Base-by-base conservation (phyloP, 805 yeast species). In the Lachancea meyersii region DNA sequence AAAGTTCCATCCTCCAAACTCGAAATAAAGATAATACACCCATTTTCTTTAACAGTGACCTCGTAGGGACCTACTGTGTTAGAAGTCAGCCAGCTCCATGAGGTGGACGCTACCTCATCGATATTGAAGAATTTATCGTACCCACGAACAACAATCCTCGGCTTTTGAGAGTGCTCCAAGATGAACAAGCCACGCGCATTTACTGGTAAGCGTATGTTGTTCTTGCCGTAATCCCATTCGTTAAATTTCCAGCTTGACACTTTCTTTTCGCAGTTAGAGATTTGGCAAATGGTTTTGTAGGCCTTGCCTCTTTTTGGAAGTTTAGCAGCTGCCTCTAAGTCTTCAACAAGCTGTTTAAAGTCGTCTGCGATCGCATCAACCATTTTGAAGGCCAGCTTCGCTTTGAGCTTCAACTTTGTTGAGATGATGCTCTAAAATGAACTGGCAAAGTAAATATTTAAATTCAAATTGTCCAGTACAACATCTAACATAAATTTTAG, bases 91-190 rank as follows among this genome's bases (percentile, higher is more conserved):
- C 58, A 54, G 0, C 62, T 64, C 69, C 78, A 70, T 45, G 68
- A 72, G 0, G 95, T 82, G 5, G 49, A 48, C 0, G 64, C 49
- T 1, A 74, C 70, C 59, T 93, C 98, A 48, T 71, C 76, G 3
- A 87, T 68, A 57, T 85, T 91, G 73, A 87, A 93, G 63, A 93
- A 93, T 64, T 93, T 93, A 63, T 93, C 93, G 60, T 93, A 93
- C 0, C 99, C 98, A 51, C 99, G 69, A 1, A 81, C 79, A 1
- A 78, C 79, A 18, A 93, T 82, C 23, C 48, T 52, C 5, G 65
- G 64, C 46, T 57, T 48, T 1, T 47, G 53, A 1, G 52, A 50
- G 13, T 64, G 65, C 6, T 68, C 65, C 10, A 63, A 60, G 4
- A 65, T 83, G 61, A 91, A 91, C 13, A 91, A 60, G 0, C 98